Evolutionary conservation across 495 filamentous ascomycete species (phyloP).

Genomic region (Jackrogersella minutella): DNA sequence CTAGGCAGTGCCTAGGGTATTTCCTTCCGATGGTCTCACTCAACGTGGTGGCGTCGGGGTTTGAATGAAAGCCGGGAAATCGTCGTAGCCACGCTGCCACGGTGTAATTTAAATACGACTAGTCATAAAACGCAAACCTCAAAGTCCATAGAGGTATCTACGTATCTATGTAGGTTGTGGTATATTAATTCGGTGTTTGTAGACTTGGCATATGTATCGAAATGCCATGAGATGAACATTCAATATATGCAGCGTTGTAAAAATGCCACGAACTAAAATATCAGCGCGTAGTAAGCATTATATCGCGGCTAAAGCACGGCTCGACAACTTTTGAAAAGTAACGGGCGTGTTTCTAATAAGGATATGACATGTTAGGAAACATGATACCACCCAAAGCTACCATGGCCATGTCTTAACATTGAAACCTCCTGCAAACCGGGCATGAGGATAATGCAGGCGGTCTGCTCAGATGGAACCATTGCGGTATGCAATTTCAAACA

Average conservation of each 20-base stretch:
- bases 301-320: slow-evolving; percentile 28
- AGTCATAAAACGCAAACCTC: neutral
- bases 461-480: slow-evolving; percentile 7
- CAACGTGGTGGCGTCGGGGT: slow-evolving; percentile 7
- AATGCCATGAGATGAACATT: slow-evolving; percentile 1
- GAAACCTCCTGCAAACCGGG: too few species aligned
- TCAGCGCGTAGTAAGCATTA: slow-evolving; percentile 37
- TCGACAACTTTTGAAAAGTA: neutral
- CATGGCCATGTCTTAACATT: too few species aligned
- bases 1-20: neutral
- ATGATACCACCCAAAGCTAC: slow-evolving; percentile 14
- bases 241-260: slow-evolving; percentile 7
- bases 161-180: neutral
- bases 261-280: slow-evolving; percentile 12
- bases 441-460: slow-evolving; percentile 22
- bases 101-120: neutral
- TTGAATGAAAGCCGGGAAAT: slow-evolving; percentile 16
- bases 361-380: neutral
- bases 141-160: neutral
- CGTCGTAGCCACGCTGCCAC: neutral
- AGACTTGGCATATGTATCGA: slow-evolving; percentile 22
- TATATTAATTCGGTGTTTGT: slow-evolving; percentile 11
- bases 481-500: slow-evolving; percentile 16
- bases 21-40: neutral
- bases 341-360: slow-evolving; percentile 5